Evolutionary conservation across 169 alveolate species (phyloP).

Genomic region (Eimeria necatrix): DNA sequence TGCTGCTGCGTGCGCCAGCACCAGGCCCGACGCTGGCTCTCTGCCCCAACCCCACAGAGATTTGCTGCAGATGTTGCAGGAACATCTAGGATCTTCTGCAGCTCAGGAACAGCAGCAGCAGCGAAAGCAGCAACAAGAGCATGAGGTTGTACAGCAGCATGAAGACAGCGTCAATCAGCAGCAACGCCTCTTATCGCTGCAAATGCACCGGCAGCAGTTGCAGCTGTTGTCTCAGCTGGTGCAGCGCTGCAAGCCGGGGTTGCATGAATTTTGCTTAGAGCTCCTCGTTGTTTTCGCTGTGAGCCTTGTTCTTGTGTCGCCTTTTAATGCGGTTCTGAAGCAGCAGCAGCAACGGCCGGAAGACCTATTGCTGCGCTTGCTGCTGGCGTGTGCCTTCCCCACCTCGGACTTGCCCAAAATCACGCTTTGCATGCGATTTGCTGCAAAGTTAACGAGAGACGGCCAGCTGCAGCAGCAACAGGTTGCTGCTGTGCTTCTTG

Average conservation of each 20-base stretch:
- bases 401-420: constrained; percentile 53
- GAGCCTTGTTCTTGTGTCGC: constrained; percentile 7
- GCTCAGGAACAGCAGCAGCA: background rate
- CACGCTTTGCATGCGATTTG: constrained; percentile 61
- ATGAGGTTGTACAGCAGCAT: background rate
- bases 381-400: constrained; percentile 71
- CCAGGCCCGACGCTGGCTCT: background rate
- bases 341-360: constrained; percentile 67
- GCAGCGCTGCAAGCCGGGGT: constrained; percentile 62
- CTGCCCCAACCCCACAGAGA: constrained; percentile 56
- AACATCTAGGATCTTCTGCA: constrained; percentile 2
- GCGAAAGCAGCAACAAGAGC: constrained; percentile 56
- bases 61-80: constrained; percentile 66
- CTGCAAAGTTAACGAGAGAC: constrained; percentile 40
- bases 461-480: constrained; percentile 63
- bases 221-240: constrained; percentile 71
- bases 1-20: constrained; percentile 70
- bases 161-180: constrained; percentile 27
- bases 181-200: constrained; percentile 14
- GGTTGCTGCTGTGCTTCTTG: constrained; percentile 63
- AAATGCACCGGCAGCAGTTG: constrained; percentile 54
- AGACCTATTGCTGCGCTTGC: constrained; percentile 72
- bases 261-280: constrained; percentile 38
- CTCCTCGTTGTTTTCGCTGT: constrained; percentile 66
- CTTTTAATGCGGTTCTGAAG: constrained; percentile 64